These are phyloP conservation scores for Boechera retrofracta DNA, from an alignment of 345 rosid species.

Conservation along the genomic window DNA sequence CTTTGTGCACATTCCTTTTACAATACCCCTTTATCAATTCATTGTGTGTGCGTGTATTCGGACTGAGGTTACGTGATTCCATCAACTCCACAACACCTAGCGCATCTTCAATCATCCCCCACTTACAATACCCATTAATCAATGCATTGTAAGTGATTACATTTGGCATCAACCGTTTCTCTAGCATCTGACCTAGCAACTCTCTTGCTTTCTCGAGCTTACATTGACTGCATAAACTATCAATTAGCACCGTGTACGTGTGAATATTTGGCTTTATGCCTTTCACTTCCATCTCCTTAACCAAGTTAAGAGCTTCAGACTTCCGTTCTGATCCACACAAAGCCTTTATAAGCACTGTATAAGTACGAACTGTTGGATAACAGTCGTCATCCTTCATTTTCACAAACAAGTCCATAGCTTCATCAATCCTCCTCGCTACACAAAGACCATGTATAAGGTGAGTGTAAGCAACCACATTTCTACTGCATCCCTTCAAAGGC, in stretches of 20 bases:
- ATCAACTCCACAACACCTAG: constrained; percentile 68
- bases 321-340: constrained; percentile 60
- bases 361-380: constrained; percentile 73
- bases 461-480: constrained; percentile 81
- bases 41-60: constrained; percentile 84
- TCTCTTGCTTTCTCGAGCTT: constrained; percentile 65
- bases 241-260: constrained; percentile 76
- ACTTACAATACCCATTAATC: constrained; percentile 81
- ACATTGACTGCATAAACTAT: constrained; percentile 62
- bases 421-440: constrained; percentile 64
- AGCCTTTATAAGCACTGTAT: constrained; percentile 72
- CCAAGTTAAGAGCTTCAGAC: constrained; percentile 60
- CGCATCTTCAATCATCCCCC: constrained; percentile 65
- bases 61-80: constrained; percentile 59
- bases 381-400: constrained; percentile 72
- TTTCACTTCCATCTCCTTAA: constrained; percentile 64
- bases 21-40: constrained; percentile 76
- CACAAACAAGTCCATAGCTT: constrained; percentile 65
- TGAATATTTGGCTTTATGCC: constrained; percentile 79
- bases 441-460: constrained; percentile 85
- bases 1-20: constrained; percentile 75
- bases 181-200: constrained; percentile 60
- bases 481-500: constrained; percentile 63
- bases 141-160: constrained; percentile 85
- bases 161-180: constrained; percentile 65